A percentile compares a stretch with the other conserved stretches of the same genome.
Evolutionary conservation across 495 filamentous ascomycete species (phyloP).

Genomic region (Articulospora tetracladia): DNA sequence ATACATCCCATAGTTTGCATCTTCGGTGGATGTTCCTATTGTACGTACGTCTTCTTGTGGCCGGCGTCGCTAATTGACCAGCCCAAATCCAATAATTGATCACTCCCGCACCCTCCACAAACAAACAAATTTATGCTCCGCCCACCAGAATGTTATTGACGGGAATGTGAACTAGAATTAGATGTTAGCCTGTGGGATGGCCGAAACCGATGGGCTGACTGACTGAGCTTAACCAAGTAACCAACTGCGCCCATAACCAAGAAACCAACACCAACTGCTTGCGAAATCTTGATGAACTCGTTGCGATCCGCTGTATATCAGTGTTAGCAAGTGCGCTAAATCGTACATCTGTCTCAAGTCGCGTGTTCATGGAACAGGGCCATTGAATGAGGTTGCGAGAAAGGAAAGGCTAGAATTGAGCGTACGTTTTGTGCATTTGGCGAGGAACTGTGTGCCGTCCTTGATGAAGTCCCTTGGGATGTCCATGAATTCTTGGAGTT

Average conservation of each 20-base stretch:
- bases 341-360: background rate
- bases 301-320: slow-evolving; percentile 60
- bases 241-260: slow-evolving; percentile 75
- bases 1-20: slow-evolving; percentile 12
- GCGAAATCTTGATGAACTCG: slow-evolving; percentile 92
- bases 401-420: background rate
- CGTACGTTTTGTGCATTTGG: slow-evolving; percentile 81
- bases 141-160: slow-evolving; percentile 82
- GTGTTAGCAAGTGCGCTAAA: slow-evolving; percentile 4
- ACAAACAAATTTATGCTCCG: slow-evolving; percentile 43
- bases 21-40: background rate
- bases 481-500: slow-evolving; percentile 74
- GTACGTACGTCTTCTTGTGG: background rate
- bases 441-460: slow-evolving; percentile 78
- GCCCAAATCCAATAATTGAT: background rate
- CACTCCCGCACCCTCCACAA: background rate
- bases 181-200: background rate
- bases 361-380: background rate
- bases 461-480: slow-evolving; percentile 79
- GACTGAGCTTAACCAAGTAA: slow-evolving; percentile 92
- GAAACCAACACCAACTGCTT: slow-evolving; percentile 93
- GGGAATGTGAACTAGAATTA: slow-evolving; percentile 66
- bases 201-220: slow-evolving; percentile 27
- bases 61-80: background rate
- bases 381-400: background rate